phyloP scores from a whole-genome alignment of 352 stramenopile species.

The Halophytophthora batemanensis region DNA sequence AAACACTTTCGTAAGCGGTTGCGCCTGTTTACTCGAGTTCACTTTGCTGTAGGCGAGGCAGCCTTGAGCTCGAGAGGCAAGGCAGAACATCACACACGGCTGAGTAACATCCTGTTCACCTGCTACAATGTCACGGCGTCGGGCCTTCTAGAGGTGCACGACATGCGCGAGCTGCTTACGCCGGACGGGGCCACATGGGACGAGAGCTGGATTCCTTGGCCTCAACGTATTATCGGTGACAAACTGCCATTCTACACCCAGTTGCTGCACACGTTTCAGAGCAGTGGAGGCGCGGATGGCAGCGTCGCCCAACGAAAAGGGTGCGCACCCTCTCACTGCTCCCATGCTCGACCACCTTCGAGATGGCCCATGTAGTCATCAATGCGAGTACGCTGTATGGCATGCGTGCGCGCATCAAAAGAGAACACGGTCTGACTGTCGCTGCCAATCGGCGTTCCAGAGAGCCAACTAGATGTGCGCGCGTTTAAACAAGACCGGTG shows the following conservation, averaged over 20 bases:
- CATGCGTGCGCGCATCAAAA: neutral
- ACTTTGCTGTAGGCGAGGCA: neutral
- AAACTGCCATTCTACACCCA: slow-evolving; percentile 6
- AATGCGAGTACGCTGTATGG: slow-evolving; percentile 4
- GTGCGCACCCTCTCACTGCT: slow-evolving; percentile 7
- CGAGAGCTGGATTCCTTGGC: slow-evolving; percentile 8
- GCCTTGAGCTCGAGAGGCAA: neutral
- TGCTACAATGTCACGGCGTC: slow-evolving; percentile 3
- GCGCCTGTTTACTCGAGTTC: too few species aligned
- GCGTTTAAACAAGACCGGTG: neutral
- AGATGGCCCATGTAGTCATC: slow-evolving; percentile 3
- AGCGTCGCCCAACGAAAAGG: slow-evolving; percentile 1
- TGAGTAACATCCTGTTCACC: neutral
- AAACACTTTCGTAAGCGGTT: slow-evolving; percentile 7
- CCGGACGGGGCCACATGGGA: neutral
- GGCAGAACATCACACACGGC: neutral
- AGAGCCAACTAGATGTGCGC: too few species aligned
- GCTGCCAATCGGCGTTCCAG: too few species aligned
- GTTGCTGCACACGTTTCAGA: slow-evolving; percentile 1
- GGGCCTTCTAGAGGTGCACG: neutral
- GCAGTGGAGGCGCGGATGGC: slow-evolving; percentile 4
- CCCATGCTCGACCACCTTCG: slow-evolving; percentile 3
- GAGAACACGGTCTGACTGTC: neutral
- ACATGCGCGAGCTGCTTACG: slow-evolving; percentile 6
- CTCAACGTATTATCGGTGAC: slow-evolving; percentile 1